Evolutionary conservation across 2,329 filamentous ascomycete species (phyloP), one percentile per base, ranked within the genome.

Genomic region (Dendrostoma leiphaemia): DNA sequence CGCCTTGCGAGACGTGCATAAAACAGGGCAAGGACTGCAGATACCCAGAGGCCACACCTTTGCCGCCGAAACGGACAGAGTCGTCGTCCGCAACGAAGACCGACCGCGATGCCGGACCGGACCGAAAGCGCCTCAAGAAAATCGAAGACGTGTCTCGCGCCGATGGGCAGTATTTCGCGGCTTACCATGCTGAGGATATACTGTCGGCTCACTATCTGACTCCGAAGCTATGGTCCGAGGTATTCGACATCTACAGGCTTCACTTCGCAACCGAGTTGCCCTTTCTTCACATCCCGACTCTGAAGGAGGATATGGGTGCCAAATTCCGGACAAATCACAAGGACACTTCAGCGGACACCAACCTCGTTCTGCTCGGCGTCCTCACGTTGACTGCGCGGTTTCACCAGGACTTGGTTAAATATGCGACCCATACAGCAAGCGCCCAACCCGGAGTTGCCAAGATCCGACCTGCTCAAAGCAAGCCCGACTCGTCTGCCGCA

Each of bases 1-100:
- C 84, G 15, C 83, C 82, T 15, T 95, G 90, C 73, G 84, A 89
- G 59, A 84, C 85, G 12, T 95, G 90, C 67, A 82, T 87, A 65
- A 84, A 84, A 56, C 83, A 83, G 48, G 84, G 85, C 41, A 82
- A 88, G 65, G 82, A 89, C 56, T 94, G 90, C 67, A 81, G 81
- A 58, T 91, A 91, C 68, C 87, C 88, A 8, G 74, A 83, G 29
- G 73, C 78, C 23, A 68, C 66, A 15, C 61, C 65, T 46, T 63
- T 60, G 37, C 68, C 69, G 12, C 65, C 67, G 21, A 73, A 72
- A 66, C 71, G 65, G 65, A 66, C 60, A 48, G 67, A 69, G 32
- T 66, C 63, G 38, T 67, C 64, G 46, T 59, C 65, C 1, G 65
- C 64, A 9, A 61, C 64, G 51, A 77, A 70, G 60, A 63, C 71